phyloP scores from a whole-genome alignment of 805 yeast species.

The Starmerella kuoi region DNA sequence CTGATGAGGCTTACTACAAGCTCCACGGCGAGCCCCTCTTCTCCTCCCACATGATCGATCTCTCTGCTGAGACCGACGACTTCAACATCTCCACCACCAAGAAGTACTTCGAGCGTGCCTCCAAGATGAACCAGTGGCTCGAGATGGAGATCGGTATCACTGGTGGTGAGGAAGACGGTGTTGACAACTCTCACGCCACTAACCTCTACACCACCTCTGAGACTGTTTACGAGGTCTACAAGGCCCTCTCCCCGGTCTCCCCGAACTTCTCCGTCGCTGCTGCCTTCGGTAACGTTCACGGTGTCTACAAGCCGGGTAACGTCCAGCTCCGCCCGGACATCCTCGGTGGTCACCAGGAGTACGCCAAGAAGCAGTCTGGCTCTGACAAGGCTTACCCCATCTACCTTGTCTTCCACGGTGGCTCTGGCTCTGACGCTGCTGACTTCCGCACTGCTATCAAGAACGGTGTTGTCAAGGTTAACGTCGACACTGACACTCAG shows the following conservation, averaged over 20 bases:
- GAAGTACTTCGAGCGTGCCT: conserved; percentile 87
- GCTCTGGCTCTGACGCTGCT: conserved; percentile 89
- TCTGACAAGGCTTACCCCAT: conserved; percentile 53
- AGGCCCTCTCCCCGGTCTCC: conserved; percentile 79
- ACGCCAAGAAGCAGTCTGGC: conserved; percentile 59
- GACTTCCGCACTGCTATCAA: conserved; percentile 86
- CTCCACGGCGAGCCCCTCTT: conserved; percentile 86
- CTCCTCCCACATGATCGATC: conserved; percentile 98
- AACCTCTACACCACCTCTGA: conserved; percentile 88
- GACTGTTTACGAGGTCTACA: conserved; percentile 82
- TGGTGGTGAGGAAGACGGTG: conserved; percentile 99
- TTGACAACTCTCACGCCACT: conserved; percentile 90
- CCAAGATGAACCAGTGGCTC: conserved; percentile 91
- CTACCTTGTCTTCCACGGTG: conserved; percentile 99
- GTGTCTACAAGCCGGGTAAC: conserved; percentile 99
- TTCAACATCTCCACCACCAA: conserved; percentile 90
- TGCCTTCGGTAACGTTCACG: conserved; percentile 98
- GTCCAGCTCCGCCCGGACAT: conserved; percentile 85
- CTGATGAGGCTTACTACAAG: conserved; percentile 87
- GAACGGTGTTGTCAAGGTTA: conserved; percentile 96
- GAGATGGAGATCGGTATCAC: conserved; percentile 99
- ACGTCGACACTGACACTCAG: conserved; percentile 98
- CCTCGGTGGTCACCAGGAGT: conserved; percentile 89
- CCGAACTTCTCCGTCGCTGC: conserved; percentile 99
- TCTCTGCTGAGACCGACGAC: conserved; percentile 92